Evolutionary conservation across 2,329 filamentous ascomycete genomes (phyloP), one percentile per base, ranked within the genome.

Genomic region (Aspergillus arachidicola): DNA sequence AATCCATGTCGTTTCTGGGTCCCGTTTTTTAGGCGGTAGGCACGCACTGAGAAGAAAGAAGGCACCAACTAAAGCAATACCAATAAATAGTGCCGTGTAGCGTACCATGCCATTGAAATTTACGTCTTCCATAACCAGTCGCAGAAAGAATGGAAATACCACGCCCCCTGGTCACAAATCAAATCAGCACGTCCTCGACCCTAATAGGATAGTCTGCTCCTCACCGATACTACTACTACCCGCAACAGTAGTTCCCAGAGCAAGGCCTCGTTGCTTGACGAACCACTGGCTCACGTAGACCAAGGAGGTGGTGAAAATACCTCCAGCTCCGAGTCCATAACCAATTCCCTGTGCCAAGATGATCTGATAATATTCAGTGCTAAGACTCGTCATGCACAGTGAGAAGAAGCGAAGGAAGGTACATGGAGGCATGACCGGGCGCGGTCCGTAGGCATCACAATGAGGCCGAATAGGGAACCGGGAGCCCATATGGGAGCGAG

Each of bases 401-500:
- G 60, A 21, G 21, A 69, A 59, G 6, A 64, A 45, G 32, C 62
- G 63, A 16, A 64, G 53, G 7, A 60, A 2, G 38, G 48, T 64
- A 53, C 54, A 66, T 5, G 65, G 65, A 30, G 48, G 59, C 11
- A 67, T 46, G 7, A 67, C 51, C 3, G 59, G 59, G 7, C 16
- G 14, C 3, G 64, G 53, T 6, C 65, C 65, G 32, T 61, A 66
- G 2, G 61, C 62, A 9, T 67, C 65, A 66, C 5, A 2, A 67
- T 14, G 6, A 59, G 61, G 7, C 65, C 65, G 32, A 58, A 66
- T 10, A 73, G 66, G 4, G 71, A 65, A 9, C 72, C 70, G 6
- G 65, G 64, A 3, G 64, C 58, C 55, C 68, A 71, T 67, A 74
- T 81, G 67, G 82, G 73, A 64, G 81, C 82, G 6, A 78, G 73